Evolutionary conservation across 2,329 filamentous ascomycete species (phyloP).

Genomic region (Paecilomyces dactylethromorphus): DNA sequence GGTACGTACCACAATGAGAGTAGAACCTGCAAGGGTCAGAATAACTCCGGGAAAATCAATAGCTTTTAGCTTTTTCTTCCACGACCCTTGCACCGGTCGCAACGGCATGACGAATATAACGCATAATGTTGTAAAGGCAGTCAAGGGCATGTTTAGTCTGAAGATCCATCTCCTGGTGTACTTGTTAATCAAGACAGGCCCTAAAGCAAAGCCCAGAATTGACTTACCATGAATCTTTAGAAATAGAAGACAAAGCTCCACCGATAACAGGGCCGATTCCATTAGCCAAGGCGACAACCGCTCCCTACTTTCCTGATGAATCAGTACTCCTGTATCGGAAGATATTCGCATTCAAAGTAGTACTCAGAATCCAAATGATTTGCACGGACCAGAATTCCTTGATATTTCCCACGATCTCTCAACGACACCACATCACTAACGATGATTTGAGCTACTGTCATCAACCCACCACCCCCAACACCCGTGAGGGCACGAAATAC

Average conservation of each 20-base stretch:
- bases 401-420: conserved; percentile 24
- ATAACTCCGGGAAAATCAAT: conserved; percentile 47
- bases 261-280: conserved; percentile 51
- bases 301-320: conserved; percentile 38
- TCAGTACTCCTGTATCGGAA: background rate
- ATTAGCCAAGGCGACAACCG: conserved; percentile 49
- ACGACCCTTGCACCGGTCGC: conserved; percentile 48
- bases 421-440: conserved; percentile 56
- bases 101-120: conserved; percentile 53
- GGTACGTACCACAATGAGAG: background rate
- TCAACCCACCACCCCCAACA: conserved; percentile 55
- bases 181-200: background rate
- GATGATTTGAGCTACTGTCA: conserved; percentile 54
- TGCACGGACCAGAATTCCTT: background rate
- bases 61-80: conserved; percentile 45
- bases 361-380: too few species aligned
- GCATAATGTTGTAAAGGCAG: conserved; percentile 39
- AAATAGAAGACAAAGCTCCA: conserved; percentile 43
- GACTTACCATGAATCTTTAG: conserved; percentile 36
- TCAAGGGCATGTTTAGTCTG: conserved; percentile 49
- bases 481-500: conserved; percentile 55
- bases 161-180: conserved; percentile 44
- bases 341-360: background rate
- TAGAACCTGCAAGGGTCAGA: conserved; percentile 37
- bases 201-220: background rate